Base-by-base conservation (phyloP, 495 filamentous ascomycete genomes). In the Podospora anserina region DNA sequence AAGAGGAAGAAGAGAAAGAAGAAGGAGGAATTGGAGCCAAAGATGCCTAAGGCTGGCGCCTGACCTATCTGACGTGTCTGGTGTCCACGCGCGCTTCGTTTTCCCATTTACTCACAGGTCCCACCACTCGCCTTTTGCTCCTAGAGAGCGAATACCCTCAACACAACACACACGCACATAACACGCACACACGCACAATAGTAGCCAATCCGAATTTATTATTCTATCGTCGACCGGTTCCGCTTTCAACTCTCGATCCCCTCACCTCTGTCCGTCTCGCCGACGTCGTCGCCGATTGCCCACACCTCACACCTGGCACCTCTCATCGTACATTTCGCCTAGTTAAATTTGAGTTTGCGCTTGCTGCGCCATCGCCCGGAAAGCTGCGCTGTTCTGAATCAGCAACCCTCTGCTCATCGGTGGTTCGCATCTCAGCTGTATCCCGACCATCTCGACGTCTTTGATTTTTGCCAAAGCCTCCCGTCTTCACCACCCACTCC, bases 31-130 rank as follows among this genome's bases (percentile, higher is more conserved):
- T 58, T 26, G 20, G 53, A 57, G 23, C 63, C 55, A 64, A 74
- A 69, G 69, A 74, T 76, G 71, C 71, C 71, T 66, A 67, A 67
- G 15, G 18, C 39, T 69, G 54, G 44, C 61, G 64, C 66, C 71
- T 70, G 20, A 61, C 39, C 39, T 0, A 66, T 72, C 66, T 76
- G 71, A 74, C 74, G 39, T 49, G 39, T 49, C 15, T 49, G 39
- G 69, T 73, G 67, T 71, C 59, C 57, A 70, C 68, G 70, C 67
- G 70, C 67, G 56, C 65, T 59, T 59, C 32, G 15, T 39, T 19
- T 60, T 30, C 32, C 44, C 65, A 39, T 26, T 59, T 32, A 26
- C 59, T 28, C 27, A 61, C 15, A 20, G 23, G 19, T 27, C 11
- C 59, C 59, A 30, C 56, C 20, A 19, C 11, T 39, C 7, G 27